A percentile compares a stretch with the other conserved stretches of the same genome.
phyloP scores from a whole-genome alignment of 306 rosid species.

The Nissolia schottii region DNA sequence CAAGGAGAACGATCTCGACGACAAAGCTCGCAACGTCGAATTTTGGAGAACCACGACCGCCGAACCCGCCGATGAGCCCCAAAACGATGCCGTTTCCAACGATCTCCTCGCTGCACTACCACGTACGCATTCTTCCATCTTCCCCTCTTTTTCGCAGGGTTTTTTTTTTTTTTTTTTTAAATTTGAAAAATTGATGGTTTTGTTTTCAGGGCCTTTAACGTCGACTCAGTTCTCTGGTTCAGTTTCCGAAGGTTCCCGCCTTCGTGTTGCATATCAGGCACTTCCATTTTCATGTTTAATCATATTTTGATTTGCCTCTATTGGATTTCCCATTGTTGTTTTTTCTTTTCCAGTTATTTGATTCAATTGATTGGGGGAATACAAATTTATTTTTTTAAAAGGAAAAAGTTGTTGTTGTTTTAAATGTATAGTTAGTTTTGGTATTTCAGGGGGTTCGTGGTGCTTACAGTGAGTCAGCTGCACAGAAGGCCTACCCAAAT shows the following conservation, averaged over 20 bases:
- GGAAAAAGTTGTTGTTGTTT: no score
- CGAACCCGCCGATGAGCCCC: constrained; percentile 4
- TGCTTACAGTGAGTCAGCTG: constrained; percentile 91
- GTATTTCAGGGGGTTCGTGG: constrained; percentile 81
- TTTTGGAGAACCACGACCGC: constrained; percentile 4
- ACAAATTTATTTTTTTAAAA: background rate
- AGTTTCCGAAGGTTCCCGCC: constrained; percentile 56
- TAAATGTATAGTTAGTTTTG: no score
- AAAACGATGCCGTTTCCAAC: constrained; percentile 41
- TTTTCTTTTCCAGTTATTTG: background rate
- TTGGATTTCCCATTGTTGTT: background rate
- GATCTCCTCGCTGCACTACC: constrained; percentile 64
- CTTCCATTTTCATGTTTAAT: background rate
- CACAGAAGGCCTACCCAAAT: constrained; percentile 87
- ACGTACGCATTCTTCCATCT: constrained; percentile 10
- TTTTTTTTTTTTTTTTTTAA: background rate
- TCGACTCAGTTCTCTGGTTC: constrained; percentile 45
- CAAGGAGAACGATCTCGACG: constrained; percentile 20
- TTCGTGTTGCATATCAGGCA: constrained; percentile 96
- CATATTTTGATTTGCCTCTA: background rate
- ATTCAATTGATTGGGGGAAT: background rate
- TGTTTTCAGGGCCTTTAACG: constrained; percentile 71
- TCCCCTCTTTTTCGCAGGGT: background rate
- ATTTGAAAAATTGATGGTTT: no score
- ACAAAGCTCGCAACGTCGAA: constrained; percentile 28